These are phyloP conservation scores for Neurospora sp. DNA, from an alignment of 2,329 filamentous ascomycete species.

Conservation along the genomic window DNA sequence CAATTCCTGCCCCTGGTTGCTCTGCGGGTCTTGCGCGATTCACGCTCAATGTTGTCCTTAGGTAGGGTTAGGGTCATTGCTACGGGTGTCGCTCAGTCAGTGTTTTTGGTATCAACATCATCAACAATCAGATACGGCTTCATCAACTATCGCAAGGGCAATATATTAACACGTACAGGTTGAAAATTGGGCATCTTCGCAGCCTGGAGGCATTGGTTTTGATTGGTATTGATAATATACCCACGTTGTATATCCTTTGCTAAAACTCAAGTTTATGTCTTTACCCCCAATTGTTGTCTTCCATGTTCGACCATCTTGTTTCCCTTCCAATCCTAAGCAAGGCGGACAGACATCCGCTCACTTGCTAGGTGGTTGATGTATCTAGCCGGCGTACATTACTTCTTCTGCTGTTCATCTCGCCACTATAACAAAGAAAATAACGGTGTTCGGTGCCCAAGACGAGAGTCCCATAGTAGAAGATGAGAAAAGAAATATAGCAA, in stretches of 20 bases:
- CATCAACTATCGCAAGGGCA: background rate
- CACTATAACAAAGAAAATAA: background rate
- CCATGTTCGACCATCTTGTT: background rate
- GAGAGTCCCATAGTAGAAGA: background rate
- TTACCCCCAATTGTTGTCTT: background rate
- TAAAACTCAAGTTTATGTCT: background rate
- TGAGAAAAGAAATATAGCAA: constrained; percentile 1
- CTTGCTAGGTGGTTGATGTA: background rate
- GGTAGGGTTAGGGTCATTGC: background rate
- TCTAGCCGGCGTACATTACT: background rate
- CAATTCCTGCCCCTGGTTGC: background rate
- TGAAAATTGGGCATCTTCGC: background rate
- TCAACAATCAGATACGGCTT: background rate
- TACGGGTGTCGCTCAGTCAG: background rate
- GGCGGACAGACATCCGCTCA: background rate
- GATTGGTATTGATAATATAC: background rate
- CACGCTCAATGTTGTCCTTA: background rate
- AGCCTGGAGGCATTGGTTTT: background rate
- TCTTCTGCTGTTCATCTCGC: background rate
- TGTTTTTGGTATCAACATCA: background rate
- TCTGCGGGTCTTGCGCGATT: background rate
- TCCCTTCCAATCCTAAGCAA: background rate
- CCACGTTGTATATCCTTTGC: background rate
- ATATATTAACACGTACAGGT: background rate
- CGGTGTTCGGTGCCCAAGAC: constrained; percentile 2